Conservation (phyloP, 176 grass and related monocot genomes). For the Musa troglodytarum region DNA sequence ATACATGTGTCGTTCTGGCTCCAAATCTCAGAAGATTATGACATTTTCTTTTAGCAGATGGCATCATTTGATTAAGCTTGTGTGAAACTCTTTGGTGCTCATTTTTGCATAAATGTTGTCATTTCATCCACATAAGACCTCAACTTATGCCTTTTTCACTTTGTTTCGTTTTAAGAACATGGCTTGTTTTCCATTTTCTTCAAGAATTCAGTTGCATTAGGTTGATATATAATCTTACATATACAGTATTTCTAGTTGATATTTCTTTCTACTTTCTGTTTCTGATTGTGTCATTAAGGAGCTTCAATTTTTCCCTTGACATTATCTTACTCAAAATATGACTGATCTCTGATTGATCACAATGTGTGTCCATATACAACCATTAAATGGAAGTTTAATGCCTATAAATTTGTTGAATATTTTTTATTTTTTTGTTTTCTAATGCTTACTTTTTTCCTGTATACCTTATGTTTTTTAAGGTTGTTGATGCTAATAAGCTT, state of each 20-base stretch:
- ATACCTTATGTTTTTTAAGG: slow-evolving; percentile 22
- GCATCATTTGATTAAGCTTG: too few relatives aligned
- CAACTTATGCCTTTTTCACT: too few relatives aligned
- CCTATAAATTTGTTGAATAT: not conserved
- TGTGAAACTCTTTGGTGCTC: too few relatives aligned
- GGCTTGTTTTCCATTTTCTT: too few relatives aligned
- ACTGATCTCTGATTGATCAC: not conserved
- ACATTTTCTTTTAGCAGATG: too few relatives aligned
- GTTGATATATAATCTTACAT: not conserved
- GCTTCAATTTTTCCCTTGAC: not conserved
- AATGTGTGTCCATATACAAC: not conserved
- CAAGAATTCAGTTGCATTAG: too few relatives aligned
- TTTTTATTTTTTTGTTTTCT: not conserved
- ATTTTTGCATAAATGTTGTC: too few relatives aligned
- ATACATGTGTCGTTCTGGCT: too few relatives aligned
- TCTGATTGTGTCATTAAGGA: too few relatives aligned
- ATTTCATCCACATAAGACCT: too few relatives aligned
- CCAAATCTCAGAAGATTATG: too few relatives aligned
- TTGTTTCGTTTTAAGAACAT: too few relatives aligned
- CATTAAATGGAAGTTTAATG: not conserved
- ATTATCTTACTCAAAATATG: not conserved
- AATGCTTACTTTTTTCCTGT: not conserved
- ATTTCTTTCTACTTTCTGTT: not conserved
- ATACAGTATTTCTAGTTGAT: not conserved
- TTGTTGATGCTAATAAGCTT: slow-evolving; percentile 66